Percentiles rank a stretch among this genome's conserved stretches.
These are phyloP conservation scores for Platismatia glauca DNA, from an alignment of 495 filamentous ascomycete genomes.

Conservation along the genomic window DNA sequence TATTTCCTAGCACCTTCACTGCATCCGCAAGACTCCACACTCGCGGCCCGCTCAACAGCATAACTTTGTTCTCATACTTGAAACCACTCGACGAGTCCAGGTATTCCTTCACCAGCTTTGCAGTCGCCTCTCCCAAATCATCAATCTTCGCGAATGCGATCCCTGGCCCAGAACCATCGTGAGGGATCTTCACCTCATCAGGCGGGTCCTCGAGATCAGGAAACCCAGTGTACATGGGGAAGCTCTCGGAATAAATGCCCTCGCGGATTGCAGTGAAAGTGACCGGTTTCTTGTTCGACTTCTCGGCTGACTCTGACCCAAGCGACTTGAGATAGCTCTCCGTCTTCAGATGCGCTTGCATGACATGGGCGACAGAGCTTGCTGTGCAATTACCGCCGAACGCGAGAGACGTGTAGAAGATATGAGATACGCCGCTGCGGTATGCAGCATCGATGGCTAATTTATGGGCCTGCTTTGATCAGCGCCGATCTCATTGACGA, in stretches of 20 bases:
- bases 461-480: conserved; percentile 33
- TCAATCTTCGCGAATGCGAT: conserved; percentile 46
- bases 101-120: conserved; percentile 33
- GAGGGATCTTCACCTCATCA: conserved; percentile 41
- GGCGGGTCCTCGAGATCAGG: conserved; percentile 32
- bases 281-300: conserved; percentile 20
- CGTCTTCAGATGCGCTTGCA: conserved; percentile 59
- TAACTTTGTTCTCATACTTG: conserved; percentile 28
- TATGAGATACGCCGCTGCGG: conserved; percentile 47
- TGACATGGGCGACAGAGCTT: conserved; percentile 46
- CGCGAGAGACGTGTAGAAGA: conserved; percentile 61
- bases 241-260: conserved; percentile 59
- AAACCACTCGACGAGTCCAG: conserved; percentile 17
- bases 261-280: conserved; percentile 49
- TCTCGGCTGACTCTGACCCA: conserved; percentile 1
- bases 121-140: conserved; percentile 42
- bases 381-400: conserved; percentile 41
- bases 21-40: conserved; percentile 35
- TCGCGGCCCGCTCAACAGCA: conserved; percentile 36
- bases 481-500: background rate
- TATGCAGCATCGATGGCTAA: conserved; percentile 50
- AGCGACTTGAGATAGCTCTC: conserved; percentile 46
- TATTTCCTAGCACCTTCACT: conserved; percentile 29
- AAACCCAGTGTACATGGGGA: conserved; percentile 60
- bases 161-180: conserved; percentile 38